phyloP scores from a whole-genome alignment of 2,329 filamentous ascomycete genomes.

The Colletotrichum coccodes region DNA sequence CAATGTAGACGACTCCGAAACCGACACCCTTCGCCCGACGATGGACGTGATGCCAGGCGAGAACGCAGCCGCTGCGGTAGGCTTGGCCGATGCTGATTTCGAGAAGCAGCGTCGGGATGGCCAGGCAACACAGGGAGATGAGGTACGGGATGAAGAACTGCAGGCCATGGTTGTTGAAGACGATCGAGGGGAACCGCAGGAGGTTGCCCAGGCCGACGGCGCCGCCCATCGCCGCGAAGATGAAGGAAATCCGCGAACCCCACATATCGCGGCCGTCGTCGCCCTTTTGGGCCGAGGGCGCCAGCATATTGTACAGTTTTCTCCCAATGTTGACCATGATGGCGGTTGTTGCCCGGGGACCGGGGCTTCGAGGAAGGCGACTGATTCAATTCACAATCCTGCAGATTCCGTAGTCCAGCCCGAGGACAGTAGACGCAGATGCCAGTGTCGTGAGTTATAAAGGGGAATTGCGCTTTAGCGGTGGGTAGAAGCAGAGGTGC shows the following conservation, averaged over 20 bases:
- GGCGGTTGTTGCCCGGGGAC: neutral
- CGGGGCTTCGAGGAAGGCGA: neutral
- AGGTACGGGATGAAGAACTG: slow-evolving; percentile 68
- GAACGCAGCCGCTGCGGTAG: slow-evolving; percentile 61
- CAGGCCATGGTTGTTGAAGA: slow-evolving; percentile 66
- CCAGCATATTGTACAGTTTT: slow-evolving; percentile 34
- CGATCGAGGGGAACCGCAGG: slow-evolving; percentile 63
- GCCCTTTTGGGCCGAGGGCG: slow-evolving; percentile 36
- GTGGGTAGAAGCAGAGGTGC: neutral
- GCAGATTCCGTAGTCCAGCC: too few species aligned
- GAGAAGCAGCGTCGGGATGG: slow-evolving; percentile 62
- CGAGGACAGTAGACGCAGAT: neutral
- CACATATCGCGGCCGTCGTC: slow-evolving; percentile 52
- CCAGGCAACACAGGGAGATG: slow-evolving; percentile 60
- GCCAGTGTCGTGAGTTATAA: neutral
- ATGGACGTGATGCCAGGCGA: slow-evolving; percentile 61
- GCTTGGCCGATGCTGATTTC: slow-evolving; percentile 75
- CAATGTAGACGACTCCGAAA: slow-evolving; percentile 58
- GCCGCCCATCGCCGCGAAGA: slow-evolving; percentile 62
- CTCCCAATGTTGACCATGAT: slow-evolving; percentile 1
- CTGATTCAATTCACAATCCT: too few species aligned
- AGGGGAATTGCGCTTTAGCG: neutral
- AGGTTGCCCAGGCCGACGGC: slow-evolving; percentile 65
- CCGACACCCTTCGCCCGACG: slow-evolving; percentile 60
- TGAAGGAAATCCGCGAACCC: slow-evolving; percentile 57